These are phyloP conservation scores for Xylaria acuta DNA, from an alignment of 495 filamentous ascomycete species.

Conservation along the genomic window DNA sequence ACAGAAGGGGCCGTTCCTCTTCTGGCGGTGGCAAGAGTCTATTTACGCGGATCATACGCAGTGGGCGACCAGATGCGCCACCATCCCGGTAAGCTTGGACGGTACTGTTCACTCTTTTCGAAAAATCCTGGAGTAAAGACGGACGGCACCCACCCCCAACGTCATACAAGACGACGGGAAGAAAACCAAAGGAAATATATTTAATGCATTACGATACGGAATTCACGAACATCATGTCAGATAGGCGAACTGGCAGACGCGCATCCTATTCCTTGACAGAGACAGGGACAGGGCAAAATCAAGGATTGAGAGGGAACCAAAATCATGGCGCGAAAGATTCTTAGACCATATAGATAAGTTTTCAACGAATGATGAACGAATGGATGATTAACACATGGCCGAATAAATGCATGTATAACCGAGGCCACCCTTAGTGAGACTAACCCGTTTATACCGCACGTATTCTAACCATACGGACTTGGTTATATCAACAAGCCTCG, in stretches of 20 bases:
- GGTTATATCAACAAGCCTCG: neutral
- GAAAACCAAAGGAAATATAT: neutral
- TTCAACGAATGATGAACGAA: neutral
- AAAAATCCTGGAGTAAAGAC: neutral
- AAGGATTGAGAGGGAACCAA: neutral
- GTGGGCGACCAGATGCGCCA: slow-evolving; percentile 17
- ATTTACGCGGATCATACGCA: slow-evolving; percentile 21
- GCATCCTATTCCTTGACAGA: neutral
- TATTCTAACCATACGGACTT: neutral
- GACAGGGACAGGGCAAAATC: neutral
- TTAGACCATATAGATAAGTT: slow-evolving; percentile 1
- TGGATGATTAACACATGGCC: neutral
- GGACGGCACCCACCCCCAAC: neutral
- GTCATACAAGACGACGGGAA: neutral
- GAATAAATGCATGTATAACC: neutral
- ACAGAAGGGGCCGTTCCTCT: slow-evolving; percentile 6
- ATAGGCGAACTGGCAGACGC: neutral
- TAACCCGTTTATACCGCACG: neutral
- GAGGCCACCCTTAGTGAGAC: too few species aligned
- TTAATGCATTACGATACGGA: neutral
- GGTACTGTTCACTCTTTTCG: neutral
- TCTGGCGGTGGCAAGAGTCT: slow-evolving; percentile 15
- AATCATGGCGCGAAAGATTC: neutral
- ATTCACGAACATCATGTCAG: neutral
- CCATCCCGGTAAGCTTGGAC: neutral